Evolutionary conservation across 2,329 filamentous ascomycete species (phyloP), one percentile per base, ranked within the genome.

Genomic region (Fusarium pseudocircinatum): DNA sequence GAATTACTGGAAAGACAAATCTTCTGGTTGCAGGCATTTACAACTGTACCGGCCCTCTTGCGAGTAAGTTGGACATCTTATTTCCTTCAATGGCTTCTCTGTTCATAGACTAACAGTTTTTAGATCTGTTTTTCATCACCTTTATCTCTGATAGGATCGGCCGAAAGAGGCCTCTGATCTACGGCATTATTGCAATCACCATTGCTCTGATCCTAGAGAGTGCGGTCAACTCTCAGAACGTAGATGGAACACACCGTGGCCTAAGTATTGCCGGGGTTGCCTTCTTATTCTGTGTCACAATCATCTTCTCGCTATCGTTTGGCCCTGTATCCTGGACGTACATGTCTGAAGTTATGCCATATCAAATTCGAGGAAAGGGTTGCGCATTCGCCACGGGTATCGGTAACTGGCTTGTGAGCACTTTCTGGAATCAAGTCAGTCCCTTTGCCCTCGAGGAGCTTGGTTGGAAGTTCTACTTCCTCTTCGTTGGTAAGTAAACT

Each of bases 101-200:
- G 10, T n/a, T 11, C 2, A 9, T n/a, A 28, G 34, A 59, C 60
- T 70, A 39, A 68, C 49, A 22, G 15, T 15, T 3, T 40, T 7
- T n/a, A 82, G 83, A 90, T 76, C 77, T 87, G 36, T 79, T 89
- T 80, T 91, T 90, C 79, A 90, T 84, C 34, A 82, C 84, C 22
- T 88, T 89, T 78, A 84, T 90, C 42, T 87, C 91, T 57, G 89
- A 91, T 79, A 85, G 86, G 13, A 87, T 90, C 13, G 90, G 90
- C 14, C 88, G 92, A 47, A 86, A 91, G 15, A 85, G 86, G 72
- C 85, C 93, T 61, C 92, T 94, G 87, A 81, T 93, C 30, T 87
- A 91, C 72, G 91, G 91, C 47, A 88, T 87, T 47, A 79, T 87
- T 5, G 88, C 82, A 16, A 90, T 91, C 49, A 87, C 85, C 15